A percentile compares a stretch with the other conserved stretches of the same genome.
These are phyloP conservation scores for Ogataea kodamae DNA, from an alignment of 805 yeast species.

Conservation along the genomic window DNA sequence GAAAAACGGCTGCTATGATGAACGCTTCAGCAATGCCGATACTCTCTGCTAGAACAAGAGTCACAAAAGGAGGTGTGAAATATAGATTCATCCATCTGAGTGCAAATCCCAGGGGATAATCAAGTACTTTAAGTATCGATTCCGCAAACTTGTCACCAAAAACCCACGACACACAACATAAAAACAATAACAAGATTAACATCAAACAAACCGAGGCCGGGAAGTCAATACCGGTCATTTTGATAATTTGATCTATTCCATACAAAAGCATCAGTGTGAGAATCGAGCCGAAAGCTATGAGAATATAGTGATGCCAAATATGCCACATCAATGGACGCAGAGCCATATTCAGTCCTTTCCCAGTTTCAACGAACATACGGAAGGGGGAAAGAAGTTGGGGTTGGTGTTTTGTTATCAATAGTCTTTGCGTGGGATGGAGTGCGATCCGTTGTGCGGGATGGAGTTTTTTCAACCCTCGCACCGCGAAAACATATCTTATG, in stretches of 20 bases:
- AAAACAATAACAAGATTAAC: conserved; percentile 51
- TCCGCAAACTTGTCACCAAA: conserved; percentile 35
- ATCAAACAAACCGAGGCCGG: conserved; percentile 73
- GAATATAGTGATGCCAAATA: conserved; percentile 40
- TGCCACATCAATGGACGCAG: conserved; percentile 25
- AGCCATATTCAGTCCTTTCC: conserved; percentile 3
- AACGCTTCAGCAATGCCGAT: conserved; percentile 66
- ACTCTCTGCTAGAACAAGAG: conserved; percentile 63
- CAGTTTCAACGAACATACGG: too few species aligned
- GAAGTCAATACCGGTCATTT: conserved; percentile 47
- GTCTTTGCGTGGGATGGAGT: conserved; percentile 2
- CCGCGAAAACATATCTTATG: too few species aligned
- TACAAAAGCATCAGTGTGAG: conserved; percentile 45
- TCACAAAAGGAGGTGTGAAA: conserved; percentile 74
- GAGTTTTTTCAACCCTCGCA: too few species aligned
- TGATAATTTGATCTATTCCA: conserved; percentile 48
- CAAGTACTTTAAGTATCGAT: conserved; percentile 34
- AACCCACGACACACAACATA: conserved; percentile 38
- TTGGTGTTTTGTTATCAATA: not conserved
- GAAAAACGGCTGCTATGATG: conserved; percentile 70
- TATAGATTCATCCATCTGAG: conserved; percentile 76
- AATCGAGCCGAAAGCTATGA: conserved; percentile 48
- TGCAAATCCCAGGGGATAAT: conserved; percentile 65
- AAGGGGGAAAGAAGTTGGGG: too few species aligned
- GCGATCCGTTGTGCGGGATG: conserved; percentile 1